A percentile compares a stretch with the other conserved stretches of the same genome.
These are phyloP conservation scores for Aureobasidium leucospermi DNA, from an alignment of 2,329 filamentous ascomycete genomes.

Conservation along the genomic window DNA sequence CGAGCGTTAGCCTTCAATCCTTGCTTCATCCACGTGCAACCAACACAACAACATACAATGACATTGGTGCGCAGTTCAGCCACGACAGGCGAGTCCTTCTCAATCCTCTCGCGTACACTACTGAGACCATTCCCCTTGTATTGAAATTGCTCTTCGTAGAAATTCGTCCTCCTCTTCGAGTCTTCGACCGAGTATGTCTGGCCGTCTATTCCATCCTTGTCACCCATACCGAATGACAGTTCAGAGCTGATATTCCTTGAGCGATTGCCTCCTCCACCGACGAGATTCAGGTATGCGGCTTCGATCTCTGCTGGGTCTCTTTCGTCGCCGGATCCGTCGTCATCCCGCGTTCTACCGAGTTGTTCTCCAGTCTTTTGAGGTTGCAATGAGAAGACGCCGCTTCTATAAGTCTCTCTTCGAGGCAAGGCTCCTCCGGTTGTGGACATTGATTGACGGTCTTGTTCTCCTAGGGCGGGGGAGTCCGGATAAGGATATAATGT, in stretches of 20 bases:
- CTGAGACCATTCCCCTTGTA: constrained; percentile 24
- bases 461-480: constrained; percentile 8
- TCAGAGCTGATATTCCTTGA: constrained; percentile 11
- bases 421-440: constrained; percentile 9
- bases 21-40: background rate
- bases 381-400: constrained; percentile 3
- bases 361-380: constrained; percentile 9
- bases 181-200: constrained; percentile 17
- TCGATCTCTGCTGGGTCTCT: constrained; percentile 13
- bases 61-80: constrained; percentile 44
- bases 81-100: constrained; percentile 40
- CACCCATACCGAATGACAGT: constrained; percentile 7
- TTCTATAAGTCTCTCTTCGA: constrained; percentile 1
- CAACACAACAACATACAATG: constrained; percentile 33
- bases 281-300: constrained; percentile 10
- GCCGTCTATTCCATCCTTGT: background rate
- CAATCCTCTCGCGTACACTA: constrained; percentile 32
- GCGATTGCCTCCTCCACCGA: constrained; percentile 7
- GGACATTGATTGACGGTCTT: constrained; percentile 11
- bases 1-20: constrained; percentile 4
- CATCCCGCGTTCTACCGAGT: background rate
- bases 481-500: constrained; percentile 12
- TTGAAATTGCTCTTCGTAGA: constrained; percentile 28
- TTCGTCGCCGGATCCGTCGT: constrained; percentile 8
- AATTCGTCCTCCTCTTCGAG: constrained; percentile 24